Evolutionary conservation across 345 rosid genomes (phyloP).

Genomic region (Conringia planisiliqua): DNA sequence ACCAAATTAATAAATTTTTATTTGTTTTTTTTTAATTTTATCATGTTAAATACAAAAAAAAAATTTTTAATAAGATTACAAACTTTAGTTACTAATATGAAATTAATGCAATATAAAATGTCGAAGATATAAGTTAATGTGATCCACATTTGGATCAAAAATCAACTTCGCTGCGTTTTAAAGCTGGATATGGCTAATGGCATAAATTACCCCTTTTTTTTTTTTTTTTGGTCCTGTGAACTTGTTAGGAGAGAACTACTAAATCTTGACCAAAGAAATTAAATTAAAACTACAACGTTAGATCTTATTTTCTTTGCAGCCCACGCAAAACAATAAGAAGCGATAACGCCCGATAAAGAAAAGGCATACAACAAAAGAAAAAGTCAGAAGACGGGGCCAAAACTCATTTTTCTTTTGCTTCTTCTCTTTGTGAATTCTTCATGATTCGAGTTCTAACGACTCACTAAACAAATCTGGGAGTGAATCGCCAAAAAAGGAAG

Average conservation of each 20-base stretch:
- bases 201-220: no score
- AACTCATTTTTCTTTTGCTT: constrained; percentile 6
- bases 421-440: constrained; percentile 10
- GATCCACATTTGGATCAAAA: no score
- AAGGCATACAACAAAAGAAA: background rate
- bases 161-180: no score
- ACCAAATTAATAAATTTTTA: no score
- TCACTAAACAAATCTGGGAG: constrained; percentile 1
- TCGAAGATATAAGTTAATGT: no score
- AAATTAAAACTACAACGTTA: background rate
- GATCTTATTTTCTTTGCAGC: constrained; percentile 15
- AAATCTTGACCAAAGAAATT: background rate
- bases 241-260: background rate
- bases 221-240: background rate
- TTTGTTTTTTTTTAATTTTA: no score
- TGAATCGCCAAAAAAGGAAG: background rate
- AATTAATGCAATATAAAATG: no score
- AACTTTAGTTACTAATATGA: no score
- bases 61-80: no score
- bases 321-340: constrained; percentile 4
- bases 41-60: no score
- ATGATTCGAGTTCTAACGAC: constrained; percentile 15
- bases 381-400: background rate
- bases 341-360: background rate
- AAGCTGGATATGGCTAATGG: no score